A percentile compares a stretch with the other conserved stretches of the same genome.
These are phyloP conservation scores for Paramyrothecium sp. DNA, from an alignment of 2,329 filamentous ascomycete species.

Conservation along the genomic window DNA sequence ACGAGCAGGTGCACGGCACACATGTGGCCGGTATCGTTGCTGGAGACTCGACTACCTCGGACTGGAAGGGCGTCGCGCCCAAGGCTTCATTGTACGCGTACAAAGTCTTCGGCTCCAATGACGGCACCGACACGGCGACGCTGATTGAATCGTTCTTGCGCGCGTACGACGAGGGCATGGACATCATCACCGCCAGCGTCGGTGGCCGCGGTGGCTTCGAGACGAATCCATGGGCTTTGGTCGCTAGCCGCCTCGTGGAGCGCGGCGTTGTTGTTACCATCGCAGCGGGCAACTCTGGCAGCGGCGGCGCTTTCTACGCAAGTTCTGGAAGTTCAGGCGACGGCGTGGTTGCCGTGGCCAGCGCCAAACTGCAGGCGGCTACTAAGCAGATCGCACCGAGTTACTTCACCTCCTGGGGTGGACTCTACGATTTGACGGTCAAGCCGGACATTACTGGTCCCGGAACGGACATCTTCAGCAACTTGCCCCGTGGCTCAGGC, in stretches of 20 bases:
- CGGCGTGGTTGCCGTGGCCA: not conserved
- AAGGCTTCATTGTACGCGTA: constrained; percentile 2
- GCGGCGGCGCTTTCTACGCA: not conserved
- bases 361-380: not conserved
- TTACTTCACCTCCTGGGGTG: not conserved
- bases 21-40: constrained; percentile 27
- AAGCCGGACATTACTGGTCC: not conserved
- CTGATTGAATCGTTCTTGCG: constrained; percentile 29
- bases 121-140: constrained; percentile 14
- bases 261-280: constrained; percentile 5
- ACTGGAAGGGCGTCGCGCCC: constrained; percentile 4
- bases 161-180: constrained; percentile 28
- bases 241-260: constrained; percentile 28
- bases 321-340: not conserved
- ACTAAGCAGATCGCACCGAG: not conserved
- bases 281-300: constrained; percentile 3
- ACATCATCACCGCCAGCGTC: constrained; percentile 30
- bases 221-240: constrained; percentile 26
- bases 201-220: constrained; percentile 22
- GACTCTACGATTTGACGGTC: not conserved
- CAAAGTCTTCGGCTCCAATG: constrained; percentile 3
- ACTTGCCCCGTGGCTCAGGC: not conserved
- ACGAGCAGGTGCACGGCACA: constrained; percentile 19
- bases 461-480: constrained; percentile 1
- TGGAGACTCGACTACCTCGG: not conserved